Conservation (phyloP, 2,329 filamentous ascomycete species). For the Mollisiaceae sp. region DNA sequence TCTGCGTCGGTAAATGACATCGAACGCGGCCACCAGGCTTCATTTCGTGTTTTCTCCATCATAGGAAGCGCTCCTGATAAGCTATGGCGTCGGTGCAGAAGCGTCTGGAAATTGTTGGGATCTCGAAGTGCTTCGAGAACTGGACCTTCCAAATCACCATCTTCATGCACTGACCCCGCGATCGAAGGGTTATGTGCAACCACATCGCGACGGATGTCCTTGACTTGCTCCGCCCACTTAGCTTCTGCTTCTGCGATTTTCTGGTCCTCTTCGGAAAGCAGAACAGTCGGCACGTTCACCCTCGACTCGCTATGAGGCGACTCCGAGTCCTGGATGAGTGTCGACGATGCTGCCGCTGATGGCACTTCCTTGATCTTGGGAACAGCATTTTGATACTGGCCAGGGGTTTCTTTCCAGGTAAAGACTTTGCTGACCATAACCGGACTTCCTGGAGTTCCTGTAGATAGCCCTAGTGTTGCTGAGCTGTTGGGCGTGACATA, state of each 20-base stretch:
- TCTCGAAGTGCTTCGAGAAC: slow-evolving; percentile 55
- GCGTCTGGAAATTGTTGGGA: slow-evolving; percentile 49
- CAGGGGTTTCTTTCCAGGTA: slow-evolving; percentile 68
- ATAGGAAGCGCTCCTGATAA: slow-evolving; percentile 47
- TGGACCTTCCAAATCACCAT: slow-evolving; percentile 62
- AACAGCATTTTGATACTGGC: slow-evolving; percentile 55
- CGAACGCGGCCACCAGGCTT: slow-evolving; percentile 71
- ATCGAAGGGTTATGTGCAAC: slow-evolving; percentile 56
- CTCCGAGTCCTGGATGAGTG: slow-evolving; percentile 23
- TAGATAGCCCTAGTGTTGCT: slow-evolving; percentile 24
- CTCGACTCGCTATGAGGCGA: slow-evolving; percentile 23
- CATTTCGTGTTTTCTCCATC: slow-evolving; percentile 49
- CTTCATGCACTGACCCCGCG: slow-evolving; percentile 63
- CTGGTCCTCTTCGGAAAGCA: slow-evolving; percentile 23
- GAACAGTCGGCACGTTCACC: slow-evolving; percentile 19
- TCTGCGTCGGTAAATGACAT: slow-evolving; percentile 79
- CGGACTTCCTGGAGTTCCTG: slow-evolving; percentile 33
- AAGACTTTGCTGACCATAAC: slow-evolving; percentile 56
- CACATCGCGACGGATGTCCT: slow-evolving; percentile 51
- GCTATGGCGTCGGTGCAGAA: slow-evolving; percentile 68
- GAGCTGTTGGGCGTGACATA: slow-evolving; percentile 36
- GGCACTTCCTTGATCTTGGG: slow-evolving; percentile 32
- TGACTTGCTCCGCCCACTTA: slow-evolving; percentile 44
- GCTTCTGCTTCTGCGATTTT: slow-evolving; percentile 34
- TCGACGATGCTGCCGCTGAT: slow-evolving; percentile 18